Evolutionary conservation across 164 flowering plant species (phyloP).

Genomic region (Tetrastigma voinierianum): DNA sequence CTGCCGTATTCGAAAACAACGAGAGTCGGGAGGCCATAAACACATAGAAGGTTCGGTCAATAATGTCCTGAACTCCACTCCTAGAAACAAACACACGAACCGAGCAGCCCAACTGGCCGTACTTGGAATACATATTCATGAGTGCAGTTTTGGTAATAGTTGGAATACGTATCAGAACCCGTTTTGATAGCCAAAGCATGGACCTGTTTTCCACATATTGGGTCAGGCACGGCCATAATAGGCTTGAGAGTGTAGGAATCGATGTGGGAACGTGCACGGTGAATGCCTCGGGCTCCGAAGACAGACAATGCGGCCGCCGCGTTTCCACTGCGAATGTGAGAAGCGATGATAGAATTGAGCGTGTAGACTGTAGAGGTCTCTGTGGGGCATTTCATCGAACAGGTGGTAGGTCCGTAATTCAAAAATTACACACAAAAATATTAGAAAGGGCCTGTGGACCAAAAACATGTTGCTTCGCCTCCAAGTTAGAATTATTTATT

Average conservation of each 20-base stretch:
- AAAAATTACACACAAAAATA: too few relatives aligned
- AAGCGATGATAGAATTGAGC: slow-evolving; percentile 35
- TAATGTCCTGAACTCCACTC: slow-evolving; percentile 40
- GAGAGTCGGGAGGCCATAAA: slow-evolving; percentile 33
- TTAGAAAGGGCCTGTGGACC: too few relatives aligned
- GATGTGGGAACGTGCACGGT: slow-evolving; percentile 15
- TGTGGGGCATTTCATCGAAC: slow-evolving; percentile 30
- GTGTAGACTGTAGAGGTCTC: slow-evolving; percentile 26
- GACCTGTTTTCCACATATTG: slow-evolving; percentile 33
- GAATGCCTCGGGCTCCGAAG: slow-evolving; percentile 27
- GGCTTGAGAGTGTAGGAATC: slow-evolving; percentile 47
- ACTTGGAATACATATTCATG: slow-evolving; percentile 52
- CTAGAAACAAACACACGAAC: slow-evolving; percentile 40
- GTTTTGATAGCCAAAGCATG: slow-evolving; percentile 43
- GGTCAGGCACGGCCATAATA: slow-evolving; percentile 29
- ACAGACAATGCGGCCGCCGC: slow-evolving; percentile 31
- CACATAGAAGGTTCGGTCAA: too few relatives aligned
- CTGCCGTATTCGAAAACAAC: too few relatives aligned
- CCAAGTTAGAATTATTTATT: too few relatives aligned
- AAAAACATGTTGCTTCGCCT: too few relatives aligned
- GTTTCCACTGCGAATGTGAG: slow-evolving; percentile 25
- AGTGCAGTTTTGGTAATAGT: slow-evolving; percentile 45
- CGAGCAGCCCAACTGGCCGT: slow-evolving; percentile 30
- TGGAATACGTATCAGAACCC: slow-evolving; percentile 28
- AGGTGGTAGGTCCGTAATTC: neutral